Base-by-base conservation (phyloP, 495 filamentous ascomycete species). In the Rostrohypoxylon terebratum region DNA sequence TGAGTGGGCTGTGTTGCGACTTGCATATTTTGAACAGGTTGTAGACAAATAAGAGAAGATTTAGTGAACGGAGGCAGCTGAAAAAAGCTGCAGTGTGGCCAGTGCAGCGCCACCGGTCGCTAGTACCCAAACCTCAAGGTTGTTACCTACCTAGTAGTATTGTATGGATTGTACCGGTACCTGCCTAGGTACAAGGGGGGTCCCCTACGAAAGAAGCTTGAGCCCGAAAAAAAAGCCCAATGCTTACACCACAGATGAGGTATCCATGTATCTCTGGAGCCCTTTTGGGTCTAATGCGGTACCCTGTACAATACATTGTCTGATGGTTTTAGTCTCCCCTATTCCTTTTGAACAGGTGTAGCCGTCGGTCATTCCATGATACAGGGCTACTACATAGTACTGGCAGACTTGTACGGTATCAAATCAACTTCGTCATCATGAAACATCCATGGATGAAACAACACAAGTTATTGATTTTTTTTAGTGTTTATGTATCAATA, bases 71-170 rank as follows among this genome's bases (percentile, higher is more conserved):
- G 78, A 70, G 69, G 50, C 75, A 84, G 83, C 83, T 84, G 83
- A 83, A 84, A 82, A 82, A 77, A 77, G 80, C 78, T 81, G 80
- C 75, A 78, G 77, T 77, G 69, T 78, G 71, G 76, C 70, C 80
- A 68, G 72, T 76, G 79, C 78, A 80, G 78, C 79, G 80, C 79
- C 82, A 80, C 80, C 60, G 62, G 64, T 69, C 59, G 44, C 53
- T 28, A 40, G 74, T 75, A 74, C 66, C 65, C 16, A 20, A 45
- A 8, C 28, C 28, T 18, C 16, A n/a, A n/a, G n/a, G n/a, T n/a
- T n/a, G n/a, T n/a, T n/a, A n/a, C n/a, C n/a, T n/a, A n/a, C n/a
- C n/a, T n/a, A n/a, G n/a, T n/a, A n/a, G n/a, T n/a, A n/a, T n/a
- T n/a, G n/a, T n/a, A n/a, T n/a, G n/a, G n/a, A 1, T 36, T 51